Evolutionary conservation across 148 eudicot species (phyloP).

Genomic region (Cornus suecica): DNA sequence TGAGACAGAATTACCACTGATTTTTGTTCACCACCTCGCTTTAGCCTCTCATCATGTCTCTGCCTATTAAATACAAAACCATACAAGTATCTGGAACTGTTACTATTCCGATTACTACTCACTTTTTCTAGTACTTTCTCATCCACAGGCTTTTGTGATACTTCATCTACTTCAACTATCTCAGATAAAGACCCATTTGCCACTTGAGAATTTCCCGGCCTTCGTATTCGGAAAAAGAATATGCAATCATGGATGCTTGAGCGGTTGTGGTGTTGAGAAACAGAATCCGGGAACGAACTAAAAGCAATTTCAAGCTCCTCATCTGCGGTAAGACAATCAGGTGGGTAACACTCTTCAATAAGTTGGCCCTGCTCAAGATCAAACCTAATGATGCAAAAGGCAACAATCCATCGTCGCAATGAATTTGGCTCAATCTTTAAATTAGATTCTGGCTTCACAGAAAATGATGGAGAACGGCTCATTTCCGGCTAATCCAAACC

Average conservation of each 20-base stretch:
- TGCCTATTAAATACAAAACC: constrained; percentile 97
- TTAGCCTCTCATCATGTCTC: constrained; percentile 95
- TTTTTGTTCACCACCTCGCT: constrained; percentile 96
- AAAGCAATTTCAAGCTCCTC: constrained; percentile 87
- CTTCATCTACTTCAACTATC: constrained; percentile 37
- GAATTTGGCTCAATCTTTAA: constrained; percentile 56
- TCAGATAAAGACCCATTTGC: constrained; percentile 32
- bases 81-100: constrained; percentile 49
- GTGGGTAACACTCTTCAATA: constrained; percentile 85
- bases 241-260: constrained; percentile 90
- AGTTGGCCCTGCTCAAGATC: constrained; percentile 98
- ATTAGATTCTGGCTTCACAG: constrained; percentile 51
- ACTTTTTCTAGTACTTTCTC: constrained; percentile 9
- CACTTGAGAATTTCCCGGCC: constrained; percentile 28
- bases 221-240: constrained; percentile 78
- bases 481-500: constrained; percentile 44
- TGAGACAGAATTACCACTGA: constrained; percentile 93
- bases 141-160: constrained; percentile 15
- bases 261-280: constrained; percentile 79
- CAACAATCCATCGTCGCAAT: constrained; percentile 70
- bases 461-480: constrained; percentile 81
- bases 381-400: constrained; percentile 83
- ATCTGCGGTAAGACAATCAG: constrained; percentile 58
- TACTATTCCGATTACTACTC: constrained; percentile 13
- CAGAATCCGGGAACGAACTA: constrained; percentile 94